Percentiles rank a stretch among this genome's conserved stretches.
Evolutionary conservation across 257 asterid genomes (phyloP).

Genomic region (Penstemon davidsonii): DNA sequence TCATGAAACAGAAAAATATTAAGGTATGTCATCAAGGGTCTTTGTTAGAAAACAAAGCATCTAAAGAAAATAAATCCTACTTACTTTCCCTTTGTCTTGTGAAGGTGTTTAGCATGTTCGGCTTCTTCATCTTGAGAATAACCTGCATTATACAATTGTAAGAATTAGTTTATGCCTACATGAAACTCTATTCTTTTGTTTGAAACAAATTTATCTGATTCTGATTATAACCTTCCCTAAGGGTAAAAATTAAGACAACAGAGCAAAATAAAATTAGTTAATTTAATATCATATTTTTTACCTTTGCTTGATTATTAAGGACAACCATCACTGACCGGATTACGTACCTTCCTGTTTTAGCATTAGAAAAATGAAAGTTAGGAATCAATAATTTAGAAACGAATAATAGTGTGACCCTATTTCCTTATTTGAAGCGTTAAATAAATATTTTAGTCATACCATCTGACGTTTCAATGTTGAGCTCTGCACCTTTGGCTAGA

Average conservation of each 20-base stretch:
- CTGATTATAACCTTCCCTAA: not conserved
- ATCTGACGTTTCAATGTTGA: slow-evolving; percentile 58
- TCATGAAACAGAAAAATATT: not conserved
- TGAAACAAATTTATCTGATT: not conserved
- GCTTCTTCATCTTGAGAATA: slow-evolving; percentile 68
- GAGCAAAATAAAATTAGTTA: not conserved
- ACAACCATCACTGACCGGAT: slow-evolving; percentile 61
- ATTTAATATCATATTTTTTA: slow-evolving; percentile 13
- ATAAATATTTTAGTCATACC: slow-evolving; percentile 43
- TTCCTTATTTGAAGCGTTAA: not conserved
- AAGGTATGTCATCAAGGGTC: slow-evolving; percentile 6
- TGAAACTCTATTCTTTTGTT: not conserved
- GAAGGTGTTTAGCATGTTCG: slow-evolving; percentile 56
- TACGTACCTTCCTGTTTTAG: slow-evolving; percentile 56
- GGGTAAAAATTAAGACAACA: no score
- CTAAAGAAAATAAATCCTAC: slow-evolving; percentile 25
- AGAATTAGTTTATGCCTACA: slow-evolving; percentile 15
- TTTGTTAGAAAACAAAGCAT: slow-evolving; percentile 15
- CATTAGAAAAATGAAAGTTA: slow-evolving; percentile 11
- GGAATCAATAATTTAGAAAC: slow-evolving; percentile 10
- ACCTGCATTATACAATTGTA: slow-evolving; percentile 47
- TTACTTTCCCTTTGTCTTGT: slow-evolving; percentile 70
- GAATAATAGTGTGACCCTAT: not conserved
- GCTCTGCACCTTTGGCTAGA: slow-evolving; percentile 70
- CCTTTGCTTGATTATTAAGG: slow-evolving; percentile 69